phyloP scores from a whole-genome alignment of 164 flowering plant genomes.

The Paratinospora sagittata region DNA sequence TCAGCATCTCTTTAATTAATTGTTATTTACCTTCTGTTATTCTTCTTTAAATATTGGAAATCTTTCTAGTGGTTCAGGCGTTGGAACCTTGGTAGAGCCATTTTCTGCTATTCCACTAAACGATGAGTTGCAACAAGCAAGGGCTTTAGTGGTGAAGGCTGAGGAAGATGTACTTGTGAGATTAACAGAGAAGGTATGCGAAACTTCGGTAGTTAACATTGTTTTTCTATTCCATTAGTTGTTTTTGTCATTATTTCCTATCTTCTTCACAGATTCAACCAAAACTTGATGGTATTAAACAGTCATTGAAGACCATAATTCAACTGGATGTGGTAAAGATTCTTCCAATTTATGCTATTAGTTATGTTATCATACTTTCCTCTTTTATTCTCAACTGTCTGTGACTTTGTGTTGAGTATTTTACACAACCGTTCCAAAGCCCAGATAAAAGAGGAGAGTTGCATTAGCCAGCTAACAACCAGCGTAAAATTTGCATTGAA shows the following conservation, averaged over 20 bases:
- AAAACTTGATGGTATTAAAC: slow-evolving; percentile 55
- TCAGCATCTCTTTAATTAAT: background rate
- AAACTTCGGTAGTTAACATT: slow-evolving; percentile 6
- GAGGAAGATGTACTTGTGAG: slow-evolving; percentile 71
- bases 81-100: slow-evolving; percentile 72
- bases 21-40: slow-evolving; percentile 3
- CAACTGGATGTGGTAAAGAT: slow-evolving; percentile 69
- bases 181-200: slow-evolving; percentile 68
- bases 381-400: background rate
- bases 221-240: background rate
- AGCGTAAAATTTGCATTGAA: too few species aligned
- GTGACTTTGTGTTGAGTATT: background rate
- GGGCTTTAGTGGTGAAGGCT: slow-evolving; percentile 56
- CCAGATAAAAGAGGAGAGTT: too few species aligned
- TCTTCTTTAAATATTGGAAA: slow-evolving; percentile 20
- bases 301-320: slow-evolving; percentile 34
- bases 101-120: slow-evolving; percentile 76
- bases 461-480: too few species aligned
- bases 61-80: slow-evolving; percentile 67
- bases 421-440: too few species aligned
- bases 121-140: slow-evolving; percentile 86
- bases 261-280: slow-evolving; percentile 47
- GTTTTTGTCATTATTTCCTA: slow-evolving; percentile 1
- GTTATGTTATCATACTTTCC: background rate
- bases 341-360: slow-evolving; percentile 1